Evolutionary conservation across 2,329 filamentous ascomycete species (phyloP), one percentile per base, ranked within the genome.

Genomic region (Beauveria sp.): DNA sequence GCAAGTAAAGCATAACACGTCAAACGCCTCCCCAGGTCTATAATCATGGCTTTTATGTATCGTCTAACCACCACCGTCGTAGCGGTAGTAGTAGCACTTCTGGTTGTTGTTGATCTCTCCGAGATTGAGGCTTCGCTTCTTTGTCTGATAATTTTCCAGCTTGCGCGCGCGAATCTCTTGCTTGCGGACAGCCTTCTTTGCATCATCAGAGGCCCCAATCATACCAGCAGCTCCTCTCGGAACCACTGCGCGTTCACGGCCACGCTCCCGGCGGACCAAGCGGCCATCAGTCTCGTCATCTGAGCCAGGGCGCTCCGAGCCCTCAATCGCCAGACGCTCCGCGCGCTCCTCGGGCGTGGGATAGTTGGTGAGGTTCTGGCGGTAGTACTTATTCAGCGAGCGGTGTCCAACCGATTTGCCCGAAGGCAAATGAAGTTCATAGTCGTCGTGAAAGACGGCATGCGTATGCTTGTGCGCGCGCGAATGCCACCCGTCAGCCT

Each of bases 321-420:
- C 72, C 64, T 87, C 82, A 62, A 90, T 83, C 5, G 85, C 81
- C 63, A 87, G 79, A 67, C 85, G 86, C 67, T 87, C 82, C 62
- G 84, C 81, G 59, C 90, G 87, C 75, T 96, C 92, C 62, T 89
- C 88, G 0, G 86, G 78, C 2, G 89, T 87, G 2, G 92, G 92
- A 72, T 96, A 88, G 73, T 86, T 90, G 74, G 89, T 86, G 49
- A 99, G 80, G 75, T 98, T 98, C 77, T 99, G 95, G 63, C 91
- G 87, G 78, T 87, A 99, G 77, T 98, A 98, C 67, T 84, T 87
- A 70, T 90, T 88, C 59, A 96, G 77, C 8, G 91, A 95, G 53
- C 95, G 86, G 73, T 99, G 95, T 45, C 95, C 95, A 43, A 96
- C 92, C 8, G 90, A 89, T 64, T 90, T 88, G 58, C 95, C 95